Conservation (phyloP, 2,329 filamentous ascomycete species). For the Aspergillus unguis region DNA sequence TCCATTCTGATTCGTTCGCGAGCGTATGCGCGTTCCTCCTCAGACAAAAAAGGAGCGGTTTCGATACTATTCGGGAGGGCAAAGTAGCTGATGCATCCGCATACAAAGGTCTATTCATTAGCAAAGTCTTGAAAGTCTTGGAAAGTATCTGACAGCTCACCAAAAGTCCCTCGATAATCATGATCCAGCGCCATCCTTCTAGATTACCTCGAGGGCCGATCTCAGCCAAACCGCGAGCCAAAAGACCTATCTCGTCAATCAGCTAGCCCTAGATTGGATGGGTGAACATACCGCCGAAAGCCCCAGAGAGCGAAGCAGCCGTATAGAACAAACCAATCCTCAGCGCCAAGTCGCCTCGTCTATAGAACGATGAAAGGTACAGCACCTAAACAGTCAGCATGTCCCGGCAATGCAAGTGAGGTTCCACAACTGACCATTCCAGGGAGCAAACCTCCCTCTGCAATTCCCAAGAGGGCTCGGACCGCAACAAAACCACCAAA, state of each 20-base stretch:
- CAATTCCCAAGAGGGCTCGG: slow-evolving; percentile 59
- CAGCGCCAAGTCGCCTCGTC: slow-evolving; percentile 57
- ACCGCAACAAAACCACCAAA: slow-evolving; percentile 59
- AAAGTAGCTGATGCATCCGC: slow-evolving; percentile 52
- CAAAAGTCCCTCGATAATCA: slow-evolving; percentile 56
- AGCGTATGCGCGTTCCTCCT: slow-evolving; percentile 52
- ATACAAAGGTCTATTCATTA: slow-evolving; percentile 50
- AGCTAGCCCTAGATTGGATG: neutral
- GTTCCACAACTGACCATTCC: slow-evolving; percentile 52
- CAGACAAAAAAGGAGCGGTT: slow-evolving; percentile 53
- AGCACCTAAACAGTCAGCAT: slow-evolving; percentile 46
- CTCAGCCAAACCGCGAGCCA: slow-evolving; percentile 60
- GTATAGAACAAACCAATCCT: slow-evolving; percentile 68
- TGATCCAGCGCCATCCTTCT: slow-evolving; percentile 61
- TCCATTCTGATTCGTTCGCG: slow-evolving; percentile 45
- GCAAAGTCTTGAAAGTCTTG: neutral
- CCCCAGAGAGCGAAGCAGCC: slow-evolving; percentile 62
- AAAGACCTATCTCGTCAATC: slow-evolving; percentile 40
- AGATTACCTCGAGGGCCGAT: slow-evolving; percentile 56
- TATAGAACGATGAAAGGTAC: slow-evolving; percentile 63
- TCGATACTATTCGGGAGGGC: slow-evolving; percentile 56
- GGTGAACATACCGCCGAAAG: slow-evolving; percentile 52
- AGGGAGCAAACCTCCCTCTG: slow-evolving; percentile 63
- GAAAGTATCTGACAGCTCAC: slow-evolving; percentile 13
- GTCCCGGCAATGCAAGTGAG: neutral